Base-by-base conservation (phyloP, 495 filamentous ascomycete species). In the Margaritispora aquatica region DNA sequence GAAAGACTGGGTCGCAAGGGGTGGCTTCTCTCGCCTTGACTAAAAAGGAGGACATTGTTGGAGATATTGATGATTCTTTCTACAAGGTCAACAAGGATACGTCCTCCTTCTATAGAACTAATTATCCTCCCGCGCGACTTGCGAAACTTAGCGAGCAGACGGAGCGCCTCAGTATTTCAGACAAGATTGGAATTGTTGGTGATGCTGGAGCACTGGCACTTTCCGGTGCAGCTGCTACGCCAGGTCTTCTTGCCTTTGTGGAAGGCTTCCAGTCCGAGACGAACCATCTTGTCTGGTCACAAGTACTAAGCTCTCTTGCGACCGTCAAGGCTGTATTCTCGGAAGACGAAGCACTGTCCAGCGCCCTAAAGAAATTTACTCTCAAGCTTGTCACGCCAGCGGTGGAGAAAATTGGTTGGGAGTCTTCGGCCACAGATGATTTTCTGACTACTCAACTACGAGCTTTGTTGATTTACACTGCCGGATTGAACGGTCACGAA, bases 21-120 rank as follows among this genome's bases (percentile, higher is more conserved):
- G 66, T 79, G 29, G 68, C 74, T 56, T 66, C 69, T 11, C 69
- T 79, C 11, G 85, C 90, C 54, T 79, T 98, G n/a, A 88, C 85
- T 0, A 74, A 79, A 23, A 97, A 88, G 70, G 77, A 86, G 62
- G 82, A 88, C 22, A 90, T 81, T 7, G 77, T 97, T 60, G 77
- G 79, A 24, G 84, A 86, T 31, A 69, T 97, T 58, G 85, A 90
- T 61, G 81, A 87, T 51, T 81, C 82, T 58, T 95, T 95, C 66
- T 98, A 97, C 72, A 96, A 96, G 77, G 75, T 97, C 63, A 98
- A 98, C 72, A 82, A 84, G 55, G 81, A 92, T 54, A 87, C 93
- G 53, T 87, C 85, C 51, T 94, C 92, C 13, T 96, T 97, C 74
- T 98, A 96, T 71, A 80, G 93, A 46, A 94, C 91, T 24, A 96